A percentile compares a stretch with the other conserved stretches of the same genome.
phyloP scores from a whole-genome alignment of 164 flowering plant genomes.

The Magnolia sinica region DNA sequence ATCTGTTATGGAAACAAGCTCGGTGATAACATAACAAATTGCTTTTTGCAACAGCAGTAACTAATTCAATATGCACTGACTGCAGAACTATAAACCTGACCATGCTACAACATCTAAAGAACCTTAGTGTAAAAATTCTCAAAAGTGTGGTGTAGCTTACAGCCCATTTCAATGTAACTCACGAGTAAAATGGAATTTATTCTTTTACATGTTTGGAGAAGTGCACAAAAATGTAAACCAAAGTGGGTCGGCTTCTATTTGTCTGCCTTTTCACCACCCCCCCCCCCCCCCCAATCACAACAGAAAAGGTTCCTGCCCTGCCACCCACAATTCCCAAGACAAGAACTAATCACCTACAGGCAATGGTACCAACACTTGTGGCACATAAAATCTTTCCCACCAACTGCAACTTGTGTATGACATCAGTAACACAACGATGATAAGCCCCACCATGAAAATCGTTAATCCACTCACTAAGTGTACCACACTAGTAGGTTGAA shows the following conservation, averaged over 20 bases:
- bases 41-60: not conserved
- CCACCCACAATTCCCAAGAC: not conserved
- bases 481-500: too few relatives aligned
- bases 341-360: not conserved
- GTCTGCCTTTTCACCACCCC: too few relatives aligned
- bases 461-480: too few relatives aligned
- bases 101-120: slow-evolving; percentile 1
- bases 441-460: too few relatives aligned
- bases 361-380: not conserved
- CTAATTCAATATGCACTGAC: not conserved
- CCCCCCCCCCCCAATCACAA: not conserved
- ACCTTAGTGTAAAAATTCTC: not conserved
- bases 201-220: too few relatives aligned
- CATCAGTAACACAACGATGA: too few relatives aligned
- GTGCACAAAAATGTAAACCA: too few relatives aligned
- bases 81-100: not conserved
- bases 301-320: not conserved
- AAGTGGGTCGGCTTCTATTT: too few relatives aligned
- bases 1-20: not conserved
- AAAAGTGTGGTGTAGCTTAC: not conserved
- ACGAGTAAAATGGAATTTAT: too few relatives aligned
- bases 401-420: too few relatives aligned
- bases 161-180: not conserved
- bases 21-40: not conserved
- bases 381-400: too few relatives aligned